Conservation (phyloP, 805 yeast species). For the Zygosaccharomyces rouxii region DNA sequence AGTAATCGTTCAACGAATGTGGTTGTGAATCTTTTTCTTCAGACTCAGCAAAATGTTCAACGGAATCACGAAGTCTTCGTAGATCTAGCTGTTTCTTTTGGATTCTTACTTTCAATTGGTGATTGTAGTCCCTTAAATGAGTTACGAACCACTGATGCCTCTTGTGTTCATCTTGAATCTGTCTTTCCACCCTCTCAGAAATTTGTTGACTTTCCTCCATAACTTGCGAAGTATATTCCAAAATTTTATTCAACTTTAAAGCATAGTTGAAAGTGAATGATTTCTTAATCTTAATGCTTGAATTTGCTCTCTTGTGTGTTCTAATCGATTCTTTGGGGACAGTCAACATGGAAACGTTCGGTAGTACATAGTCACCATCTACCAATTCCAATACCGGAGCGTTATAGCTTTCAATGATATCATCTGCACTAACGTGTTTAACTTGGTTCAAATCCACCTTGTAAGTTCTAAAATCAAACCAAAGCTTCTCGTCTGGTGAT, state of each 20-base stretch:
- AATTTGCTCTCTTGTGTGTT: constrained; percentile 5
- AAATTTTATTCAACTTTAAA: constrained; percentile 27
- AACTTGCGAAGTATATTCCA: constrained; percentile 27
- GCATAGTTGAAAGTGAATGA: constrained; percentile 29
- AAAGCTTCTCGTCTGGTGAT: constrained; percentile 8
- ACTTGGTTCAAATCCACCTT: constrained; percentile 20
- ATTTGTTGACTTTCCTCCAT: constrained; percentile 17
- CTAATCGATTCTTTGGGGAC: background rate
- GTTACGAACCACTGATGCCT: constrained; percentile 6
- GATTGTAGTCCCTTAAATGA: constrained; percentile 7
- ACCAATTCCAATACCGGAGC: constrained; percentile 24
- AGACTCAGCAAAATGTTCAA: background rate
- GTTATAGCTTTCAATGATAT: constrained; percentile 14
- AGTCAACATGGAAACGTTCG: background rate
- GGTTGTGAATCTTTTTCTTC: constrained; percentile 2
- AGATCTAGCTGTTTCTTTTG: constrained; percentile 6
- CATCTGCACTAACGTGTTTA: constrained; percentile 12
- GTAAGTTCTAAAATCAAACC: constrained; percentile 18
- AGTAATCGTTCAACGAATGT: constrained; percentile 22
- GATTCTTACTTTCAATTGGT: constrained; percentile 7
- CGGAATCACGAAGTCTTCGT: background rate
- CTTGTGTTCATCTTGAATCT: constrained; percentile 1
- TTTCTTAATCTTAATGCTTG: constrained; percentile 7
- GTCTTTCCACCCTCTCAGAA: constrained; percentile 16
- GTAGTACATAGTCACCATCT: constrained; percentile 24